A percentile compares a stretch with the other conserved stretches of the same genome.
Evolutionary conservation across 2,329 filamentous ascomycete genomes (phyloP).

Genomic region (Tolypocladium ophioglossoides): DNA sequence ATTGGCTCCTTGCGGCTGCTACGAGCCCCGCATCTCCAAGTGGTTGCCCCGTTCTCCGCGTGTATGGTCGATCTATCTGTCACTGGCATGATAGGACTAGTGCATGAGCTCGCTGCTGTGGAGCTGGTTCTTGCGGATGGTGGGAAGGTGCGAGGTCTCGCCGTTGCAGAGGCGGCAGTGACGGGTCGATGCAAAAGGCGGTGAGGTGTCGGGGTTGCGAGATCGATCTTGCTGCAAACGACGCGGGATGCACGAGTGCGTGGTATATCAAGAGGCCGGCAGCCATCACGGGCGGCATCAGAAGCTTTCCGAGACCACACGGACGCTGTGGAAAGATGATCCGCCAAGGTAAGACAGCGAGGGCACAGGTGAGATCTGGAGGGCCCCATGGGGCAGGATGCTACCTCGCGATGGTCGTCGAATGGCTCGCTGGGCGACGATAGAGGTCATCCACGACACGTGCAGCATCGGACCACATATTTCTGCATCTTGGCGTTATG

Average conservation of each 20-base stretch:
- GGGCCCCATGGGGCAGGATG: background rate
- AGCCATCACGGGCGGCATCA: background rate
- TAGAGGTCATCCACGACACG: background rate
- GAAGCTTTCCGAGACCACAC: background rate
- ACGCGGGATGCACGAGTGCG: background rate
- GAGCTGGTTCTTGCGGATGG: background rate
- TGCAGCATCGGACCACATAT: background rate
- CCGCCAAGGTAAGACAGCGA: background rate
- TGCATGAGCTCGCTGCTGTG: background rate
- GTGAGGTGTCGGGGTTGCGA: background rate
- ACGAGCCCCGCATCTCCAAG: background rate
- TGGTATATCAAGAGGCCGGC: background rate
- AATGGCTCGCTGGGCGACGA: background rate
- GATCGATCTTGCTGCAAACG: background rate
- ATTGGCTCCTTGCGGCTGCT: background rate
- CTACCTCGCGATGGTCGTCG: background rate
- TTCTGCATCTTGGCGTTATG: background rate
- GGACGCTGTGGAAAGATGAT: background rate
- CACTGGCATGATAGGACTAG: background rate
- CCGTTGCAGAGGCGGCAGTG: background rate
- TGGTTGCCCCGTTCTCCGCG: background rate
- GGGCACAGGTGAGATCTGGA: background rate
- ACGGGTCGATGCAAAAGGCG: background rate
- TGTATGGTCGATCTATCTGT: background rate
- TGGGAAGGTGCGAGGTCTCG: background rate